phyloP scores from a whole-genome alignment of 768 basidiomycete species.

The Nevesoporus exiguus region DNA sequence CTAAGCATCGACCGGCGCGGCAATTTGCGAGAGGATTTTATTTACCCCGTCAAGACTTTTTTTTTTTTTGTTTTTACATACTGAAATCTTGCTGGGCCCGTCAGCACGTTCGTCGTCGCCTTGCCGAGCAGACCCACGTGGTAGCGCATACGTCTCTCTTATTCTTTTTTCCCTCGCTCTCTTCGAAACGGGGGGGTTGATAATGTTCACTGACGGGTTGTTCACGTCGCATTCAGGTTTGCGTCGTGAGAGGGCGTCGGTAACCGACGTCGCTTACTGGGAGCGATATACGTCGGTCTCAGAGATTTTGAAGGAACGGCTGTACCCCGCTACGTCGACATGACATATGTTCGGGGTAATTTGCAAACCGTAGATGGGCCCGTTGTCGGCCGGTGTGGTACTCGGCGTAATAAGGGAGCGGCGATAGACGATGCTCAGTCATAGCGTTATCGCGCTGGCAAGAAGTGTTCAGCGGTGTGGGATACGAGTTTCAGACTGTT shows the following conservation, averaged over 20 bases:
- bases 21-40: neutral
- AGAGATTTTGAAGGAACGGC: no score
- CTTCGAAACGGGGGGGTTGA: constrained; percentile 5
- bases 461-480: neutral
- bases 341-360: constrained; percentile 16
- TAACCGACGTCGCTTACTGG: constrained; percentile 2
- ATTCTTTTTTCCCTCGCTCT: neutral
- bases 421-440: neutral
- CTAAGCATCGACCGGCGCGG: neutral
- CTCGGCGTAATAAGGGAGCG: constrained; percentile 12
- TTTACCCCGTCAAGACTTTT: neutral
- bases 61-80: no score
- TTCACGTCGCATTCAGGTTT: neutral
- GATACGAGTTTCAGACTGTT: constrained; percentile 16
- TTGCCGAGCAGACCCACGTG: neutral
- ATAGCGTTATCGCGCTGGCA: constrained; percentile 9
- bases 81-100: no score
- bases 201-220: neutral
- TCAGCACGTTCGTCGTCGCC: constrained; percentile 3
- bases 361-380: constrained; percentile 9
- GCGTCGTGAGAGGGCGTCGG: neutral
- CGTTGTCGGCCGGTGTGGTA: neutral
- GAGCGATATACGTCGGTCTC: neutral
- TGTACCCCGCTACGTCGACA: neutral
- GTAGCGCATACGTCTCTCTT: neutral